Conservation (phyloP, 2,329 filamentous ascomycete genomes). For the Ophiostoma sp. region DNA sequence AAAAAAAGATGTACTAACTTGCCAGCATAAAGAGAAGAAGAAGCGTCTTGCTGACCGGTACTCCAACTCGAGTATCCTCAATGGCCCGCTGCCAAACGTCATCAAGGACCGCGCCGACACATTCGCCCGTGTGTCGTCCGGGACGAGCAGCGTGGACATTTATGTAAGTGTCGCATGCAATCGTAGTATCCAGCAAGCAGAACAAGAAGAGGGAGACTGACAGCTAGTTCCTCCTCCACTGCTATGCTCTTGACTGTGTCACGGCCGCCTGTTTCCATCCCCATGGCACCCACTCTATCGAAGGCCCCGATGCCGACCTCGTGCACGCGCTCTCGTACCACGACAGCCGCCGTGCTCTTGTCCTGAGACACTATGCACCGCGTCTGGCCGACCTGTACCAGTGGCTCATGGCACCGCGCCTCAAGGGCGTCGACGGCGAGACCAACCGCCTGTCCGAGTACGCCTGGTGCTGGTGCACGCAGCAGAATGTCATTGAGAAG, state of each 20-base stretch:
- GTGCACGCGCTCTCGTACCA: slow-evolving; percentile 21
- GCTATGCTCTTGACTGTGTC: slow-evolving; percentile 24
- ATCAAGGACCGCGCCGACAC: slow-evolving; percentile 22
- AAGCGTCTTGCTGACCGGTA: slow-evolving; percentile 19
- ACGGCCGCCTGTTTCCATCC: slow-evolving; percentile 21
- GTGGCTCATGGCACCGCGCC: background rate
- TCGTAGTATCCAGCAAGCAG: background rate
- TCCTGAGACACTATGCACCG: slow-evolving; percentile 16
- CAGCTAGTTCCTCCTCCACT: slow-evolving; percentile 41
- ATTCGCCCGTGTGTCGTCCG: slow-evolving; percentile 16
- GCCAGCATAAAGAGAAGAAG: slow-evolving; percentile 1
- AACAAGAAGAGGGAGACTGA: background rate
- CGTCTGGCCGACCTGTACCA: slow-evolving; percentile 10
- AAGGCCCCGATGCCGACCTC: slow-evolving; percentile 19
- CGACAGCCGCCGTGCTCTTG: slow-evolving; percentile 20
- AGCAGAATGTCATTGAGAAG: background rate
- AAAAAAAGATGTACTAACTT: background rate
- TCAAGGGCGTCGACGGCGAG: slow-evolving; percentile 18
- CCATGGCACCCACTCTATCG: slow-evolving; percentile 21
- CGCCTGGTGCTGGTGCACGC: slow-evolving; percentile 17
- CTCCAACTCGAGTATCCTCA: slow-evolving; percentile 20
- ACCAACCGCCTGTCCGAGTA: slow-evolving; percentile 12
- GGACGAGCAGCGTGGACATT: slow-evolving; percentile 15
- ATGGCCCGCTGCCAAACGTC: slow-evolving; percentile 1
- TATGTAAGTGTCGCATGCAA: background rate